phyloP scores from a whole-genome alignment of 23 red algal genomes.

The Chondrus crispus region DNA sequence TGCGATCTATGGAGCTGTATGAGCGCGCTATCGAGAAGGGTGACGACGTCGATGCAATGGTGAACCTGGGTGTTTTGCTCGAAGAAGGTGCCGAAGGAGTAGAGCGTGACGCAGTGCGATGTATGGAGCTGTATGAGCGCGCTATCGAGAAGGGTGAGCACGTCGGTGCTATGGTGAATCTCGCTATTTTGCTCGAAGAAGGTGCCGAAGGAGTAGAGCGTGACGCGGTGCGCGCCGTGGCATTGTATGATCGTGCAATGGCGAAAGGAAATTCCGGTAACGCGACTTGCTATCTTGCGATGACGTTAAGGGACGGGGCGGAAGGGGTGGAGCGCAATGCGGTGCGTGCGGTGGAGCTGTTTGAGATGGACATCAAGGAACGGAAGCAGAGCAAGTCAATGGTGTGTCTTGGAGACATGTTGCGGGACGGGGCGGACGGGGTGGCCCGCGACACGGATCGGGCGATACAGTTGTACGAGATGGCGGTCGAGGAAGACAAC shows the following conservation, averaged over 20 bases:
- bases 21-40: slow-evolving; percentile 3
- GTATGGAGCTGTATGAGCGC: slow-evolving; percentile 5
- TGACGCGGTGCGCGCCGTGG: neutral
- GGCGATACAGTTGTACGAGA: neutral
- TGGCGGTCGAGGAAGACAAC: neutral
- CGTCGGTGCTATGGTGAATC: neutral
- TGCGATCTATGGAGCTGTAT: neutral
- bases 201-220: slow-evolving; percentile 14
- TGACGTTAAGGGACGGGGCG: neutral
- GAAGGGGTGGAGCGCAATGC: slow-evolving; percentile 5
- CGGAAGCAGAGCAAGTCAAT: neutral
- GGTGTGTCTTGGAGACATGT: neutral
- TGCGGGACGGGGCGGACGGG: slow-evolving; percentile 9
- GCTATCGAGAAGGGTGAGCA: neutral
- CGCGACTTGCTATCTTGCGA: neutral
- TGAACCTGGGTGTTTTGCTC: slow-evolving; percentile 2
- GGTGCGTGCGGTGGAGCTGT: neutral
- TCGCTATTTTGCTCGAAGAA: neutral
- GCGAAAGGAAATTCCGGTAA: neutral
- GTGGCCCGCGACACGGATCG: slow-evolving; percentile 2
- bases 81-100: slow-evolving; percentile 10
- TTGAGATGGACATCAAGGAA: neutral
- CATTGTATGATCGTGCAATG: slow-evolving; percentile 21
- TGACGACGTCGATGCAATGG: neutral
- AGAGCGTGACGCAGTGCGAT: neutral